Evolutionary conservation across 371 early-diverging fungal genomes (phyloP).

Genomic region (Dichotomocladium elegans): DNA sequence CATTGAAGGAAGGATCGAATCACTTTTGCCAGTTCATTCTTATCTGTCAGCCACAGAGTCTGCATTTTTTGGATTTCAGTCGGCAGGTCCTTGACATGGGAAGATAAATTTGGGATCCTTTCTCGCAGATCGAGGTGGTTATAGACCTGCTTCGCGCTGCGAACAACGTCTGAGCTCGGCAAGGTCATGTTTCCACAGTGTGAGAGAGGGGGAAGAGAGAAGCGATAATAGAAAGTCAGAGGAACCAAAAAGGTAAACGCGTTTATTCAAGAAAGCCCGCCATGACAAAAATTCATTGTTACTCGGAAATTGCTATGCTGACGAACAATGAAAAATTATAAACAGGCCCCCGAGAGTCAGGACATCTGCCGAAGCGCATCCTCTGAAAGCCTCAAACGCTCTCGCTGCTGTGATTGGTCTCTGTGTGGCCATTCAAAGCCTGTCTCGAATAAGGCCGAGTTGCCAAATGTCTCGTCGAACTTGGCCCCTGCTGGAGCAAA

Average conservation of each 20-base stretch:
- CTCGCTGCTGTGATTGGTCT: background rate
- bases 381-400: background rate
- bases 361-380: slow-evolving; percentile 5
- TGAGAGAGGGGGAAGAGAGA: background rate
- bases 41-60: slow-evolving; percentile 15
- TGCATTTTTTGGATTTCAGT: slow-evolving; percentile 25
- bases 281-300: background rate
- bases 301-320: no score
- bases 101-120: slow-evolving; percentile 8
- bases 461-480: slow-evolving; percentile 14
- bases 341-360: background rate
- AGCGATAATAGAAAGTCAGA: background rate
- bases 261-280: background rate
- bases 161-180: slow-evolving; percentile 10
- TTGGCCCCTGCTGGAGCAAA: slow-evolving; percentile 14
- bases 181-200: background rate
- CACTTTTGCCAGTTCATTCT: slow-evolving; percentile 6
- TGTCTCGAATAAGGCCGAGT: slow-evolving; percentile 7
- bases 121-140: slow-evolving; percentile 25
- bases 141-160: slow-evolving; percentile 33
- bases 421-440: background rate
- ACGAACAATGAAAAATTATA: background rate
- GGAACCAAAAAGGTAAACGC: background rate
- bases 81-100: slow-evolving; percentile 1
- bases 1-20: slow-evolving; percentile 20